A percentile compares a stretch with the other conserved stretches of the same genome.
Conservation (phyloP, 2,329 filamentous ascomycete species). For the Alternaria alternata region DNA sequence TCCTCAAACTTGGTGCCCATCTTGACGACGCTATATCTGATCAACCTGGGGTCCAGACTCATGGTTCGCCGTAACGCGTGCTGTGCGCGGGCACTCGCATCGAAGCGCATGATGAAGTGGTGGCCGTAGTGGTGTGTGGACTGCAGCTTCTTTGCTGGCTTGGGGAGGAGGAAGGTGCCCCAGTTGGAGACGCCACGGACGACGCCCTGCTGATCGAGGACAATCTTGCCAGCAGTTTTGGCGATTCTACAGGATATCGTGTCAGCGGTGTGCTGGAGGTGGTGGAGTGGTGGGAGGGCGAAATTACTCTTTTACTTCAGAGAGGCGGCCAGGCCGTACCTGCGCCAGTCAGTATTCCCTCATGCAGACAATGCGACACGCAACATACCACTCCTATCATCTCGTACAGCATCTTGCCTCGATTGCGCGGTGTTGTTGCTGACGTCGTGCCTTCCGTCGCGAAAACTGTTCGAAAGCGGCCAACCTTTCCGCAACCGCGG, state of each 20-base stretch:
- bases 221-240: slow-evolving; percentile 79
- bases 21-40: slow-evolving; percentile 86
- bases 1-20: slow-evolving; percentile 73
- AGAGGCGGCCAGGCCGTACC: slow-evolving; percentile 90
- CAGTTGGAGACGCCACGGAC: slow-evolving; percentile 94
- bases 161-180: slow-evolving; percentile 89
- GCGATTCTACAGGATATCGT: slow-evolving; percentile 73
- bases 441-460: slow-evolving; percentile 25
- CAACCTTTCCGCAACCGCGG: slow-evolving; percentile 27
- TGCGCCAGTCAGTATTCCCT: slow-evolving; percentile 50
- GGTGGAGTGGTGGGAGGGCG: slow-evolving; percentile 20
- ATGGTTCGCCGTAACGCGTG: slow-evolving; percentile 77
- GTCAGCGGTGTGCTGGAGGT: slow-evolving; percentile 4
- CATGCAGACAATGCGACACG: not conserved
- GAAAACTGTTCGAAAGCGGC: slow-evolving; percentile 31
- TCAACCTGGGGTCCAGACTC: slow-evolving; percentile 86
- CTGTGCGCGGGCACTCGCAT: slow-evolving; percentile 77
- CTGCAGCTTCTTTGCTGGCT: slow-evolving; percentile 80
- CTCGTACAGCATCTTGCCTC: slow-evolving; percentile 85
- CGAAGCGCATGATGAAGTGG: slow-evolving; percentile 98
- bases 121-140: slow-evolving; percentile 84
- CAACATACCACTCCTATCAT: slow-evolving; percentile 87
- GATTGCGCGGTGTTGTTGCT: slow-evolving; percentile 9
- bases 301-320: slow-evolving; percentile 90
- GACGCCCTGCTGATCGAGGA: slow-evolving; percentile 85